Evolutionary conservation across 805 yeast species (phyloP).

Genomic region (Kluyveromyces wickerhamii): DNA sequence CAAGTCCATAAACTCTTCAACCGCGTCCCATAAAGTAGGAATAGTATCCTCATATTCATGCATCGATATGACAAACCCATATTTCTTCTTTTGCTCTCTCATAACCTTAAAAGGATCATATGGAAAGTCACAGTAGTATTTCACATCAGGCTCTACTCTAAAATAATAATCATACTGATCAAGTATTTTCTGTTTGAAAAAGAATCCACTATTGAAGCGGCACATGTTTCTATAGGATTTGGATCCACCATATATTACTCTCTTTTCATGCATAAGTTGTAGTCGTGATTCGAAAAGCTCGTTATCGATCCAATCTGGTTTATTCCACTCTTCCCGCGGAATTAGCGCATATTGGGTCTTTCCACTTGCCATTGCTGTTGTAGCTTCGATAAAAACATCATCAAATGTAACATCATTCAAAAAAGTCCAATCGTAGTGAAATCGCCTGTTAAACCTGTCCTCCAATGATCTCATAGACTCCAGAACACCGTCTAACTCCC

Average conservation of each 20-base stretch:
- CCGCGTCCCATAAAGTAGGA: conserved; percentile 72
- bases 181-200: conserved; percentile 70
- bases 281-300: conserved; percentile 43
- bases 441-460: conserved; percentile 61
- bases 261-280: conserved; percentile 35
- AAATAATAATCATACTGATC: conserved; percentile 80
- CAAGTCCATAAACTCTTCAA: conserved; percentile 54
- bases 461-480: conserved; percentile 69
- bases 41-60: conserved; percentile 81
- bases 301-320: conserved; percentile 62
- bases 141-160: conserved; percentile 91
- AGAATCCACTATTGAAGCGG: conserved; percentile 85
- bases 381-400: conserved; percentile 51
- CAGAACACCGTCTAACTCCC: conserved; percentile 68
- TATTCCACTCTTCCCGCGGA: conserved; percentile 67
- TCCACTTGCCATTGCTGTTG: conserved; percentile 57
- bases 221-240: conserved; percentile 87
- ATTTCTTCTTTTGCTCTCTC: conserved; percentile 67
- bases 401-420: conserved; percentile 66
- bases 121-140: conserved; percentile 74
- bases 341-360: conserved; percentile 57
- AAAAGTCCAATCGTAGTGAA: conserved; percentile 71
- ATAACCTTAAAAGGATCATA: conserved; percentile 81
- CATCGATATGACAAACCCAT: conserved; percentile 80
- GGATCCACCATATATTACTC: conserved; percentile 58